Evolutionary conservation across 805 yeast species (phyloP).

Genomic region (Candida peoriensis): DNA sequence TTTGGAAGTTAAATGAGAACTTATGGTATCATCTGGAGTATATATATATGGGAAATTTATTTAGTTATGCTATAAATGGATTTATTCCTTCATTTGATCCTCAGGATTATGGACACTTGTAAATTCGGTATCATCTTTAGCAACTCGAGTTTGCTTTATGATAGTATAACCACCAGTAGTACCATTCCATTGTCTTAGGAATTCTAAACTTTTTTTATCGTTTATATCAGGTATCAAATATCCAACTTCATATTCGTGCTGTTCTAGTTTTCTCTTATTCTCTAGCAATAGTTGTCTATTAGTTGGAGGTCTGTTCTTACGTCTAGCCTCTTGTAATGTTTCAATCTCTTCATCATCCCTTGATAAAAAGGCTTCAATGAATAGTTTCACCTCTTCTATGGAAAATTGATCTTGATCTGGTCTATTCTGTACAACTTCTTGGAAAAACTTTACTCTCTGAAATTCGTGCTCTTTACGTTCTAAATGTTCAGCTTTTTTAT

Average conservation of each 20-base stretch:
- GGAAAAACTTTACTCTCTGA: constrained; percentile 53
- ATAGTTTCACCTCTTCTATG: constrained; percentile 52
- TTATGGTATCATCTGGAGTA: constrained; percentile 3
- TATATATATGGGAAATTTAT: too few relatives aligned
- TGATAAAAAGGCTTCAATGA: constrained; percentile 56
- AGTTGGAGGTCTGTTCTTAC: constrained; percentile 85
- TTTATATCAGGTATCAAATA: constrained; percentile 67
- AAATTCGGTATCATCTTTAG: constrained; percentile 20
- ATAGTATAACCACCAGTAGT: constrained; percentile 70
- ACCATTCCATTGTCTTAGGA: constrained; percentile 74
- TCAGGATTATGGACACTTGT: too few relatives aligned
- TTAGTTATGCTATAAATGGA: too few relatives aligned
- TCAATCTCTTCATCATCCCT: constrained; percentile 76
- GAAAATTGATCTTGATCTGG: constrained; percentile 39
- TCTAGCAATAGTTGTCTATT: constrained; percentile 65
- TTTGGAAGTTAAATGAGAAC: not conserved
- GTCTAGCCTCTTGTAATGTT: constrained; percentile 53
- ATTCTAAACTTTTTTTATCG: constrained; percentile 51
- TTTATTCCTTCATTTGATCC: constrained; percentile 10
- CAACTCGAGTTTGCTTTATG: constrained; percentile 35
- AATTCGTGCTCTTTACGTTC: constrained; percentile 59
- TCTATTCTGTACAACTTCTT: constrained; percentile 46
- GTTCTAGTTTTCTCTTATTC: constrained; percentile 55
- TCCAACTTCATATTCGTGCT: constrained; percentile 62
- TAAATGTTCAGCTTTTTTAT: constrained; percentile 50